Conservation (phyloP, 108 stramenopile species). For the Cyclostephanos invisitatus region DNA sequence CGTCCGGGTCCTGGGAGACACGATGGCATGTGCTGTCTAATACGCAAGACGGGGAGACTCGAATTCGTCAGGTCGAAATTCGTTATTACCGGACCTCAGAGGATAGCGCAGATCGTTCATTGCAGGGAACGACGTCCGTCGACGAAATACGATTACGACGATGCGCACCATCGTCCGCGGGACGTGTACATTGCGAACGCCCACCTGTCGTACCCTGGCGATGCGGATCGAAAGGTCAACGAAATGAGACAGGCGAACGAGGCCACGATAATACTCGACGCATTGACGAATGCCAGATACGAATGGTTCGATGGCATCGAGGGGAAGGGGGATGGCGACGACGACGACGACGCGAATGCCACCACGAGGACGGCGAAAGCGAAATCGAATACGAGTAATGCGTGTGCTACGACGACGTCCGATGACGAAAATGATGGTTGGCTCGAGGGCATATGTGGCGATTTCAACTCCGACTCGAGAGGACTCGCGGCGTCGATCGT, state of each 20-base stretch:
- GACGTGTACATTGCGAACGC: conserved; percentile 41
- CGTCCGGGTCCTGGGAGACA: conserved; percentile 39
- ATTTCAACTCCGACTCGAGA: conserved; percentile 51
- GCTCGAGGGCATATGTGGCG: conserved; percentile 44
- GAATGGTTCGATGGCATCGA: too few species aligned
- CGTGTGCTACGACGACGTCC: neutral
- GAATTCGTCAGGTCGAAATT: conserved; percentile 28
- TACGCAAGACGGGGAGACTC: conserved; percentile 26
- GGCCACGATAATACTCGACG: conserved; percentile 32
- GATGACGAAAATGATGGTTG: conserved; percentile 8
- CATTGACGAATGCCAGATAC: conserved; percentile 10
- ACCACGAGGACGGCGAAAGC: neutral
- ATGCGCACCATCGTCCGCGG: conserved; percentile 11
- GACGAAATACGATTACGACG: too few species aligned
- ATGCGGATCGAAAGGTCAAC: conserved; percentile 25
- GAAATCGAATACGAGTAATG: neutral
- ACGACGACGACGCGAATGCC: neutral
- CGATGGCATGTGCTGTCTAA: conserved; percentile 48
- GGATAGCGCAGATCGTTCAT: conserved; percentile 48
- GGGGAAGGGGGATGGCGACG: neutral
- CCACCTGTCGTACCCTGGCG: conserved; percentile 44
- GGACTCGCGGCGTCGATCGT: conserved; percentile 34
- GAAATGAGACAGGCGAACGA: conserved; percentile 35
- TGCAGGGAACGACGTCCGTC: conserved; percentile 25
- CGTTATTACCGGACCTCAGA: conserved; percentile 39